Percentiles rank a stretch among this genome's conserved stretches.
Conservation (phyloP, 495 filamentous ascomycete genomes). For the Talaromyces trachyspermus region DNA sequence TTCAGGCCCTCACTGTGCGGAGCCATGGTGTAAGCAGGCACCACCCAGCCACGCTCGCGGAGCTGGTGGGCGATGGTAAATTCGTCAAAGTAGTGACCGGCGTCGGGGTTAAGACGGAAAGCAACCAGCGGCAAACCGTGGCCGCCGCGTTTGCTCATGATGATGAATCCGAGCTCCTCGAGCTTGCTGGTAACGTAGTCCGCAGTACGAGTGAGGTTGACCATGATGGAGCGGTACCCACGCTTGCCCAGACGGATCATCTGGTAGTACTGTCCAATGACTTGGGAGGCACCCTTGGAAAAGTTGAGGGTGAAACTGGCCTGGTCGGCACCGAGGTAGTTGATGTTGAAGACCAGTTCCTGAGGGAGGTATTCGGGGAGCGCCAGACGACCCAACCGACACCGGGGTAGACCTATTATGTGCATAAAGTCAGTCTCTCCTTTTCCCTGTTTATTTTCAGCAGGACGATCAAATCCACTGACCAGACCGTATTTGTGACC, state of each 20-base stretch:
- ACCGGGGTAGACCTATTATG: slow-evolving; percentile 66
- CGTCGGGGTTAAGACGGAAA: slow-evolving; percentile 58
- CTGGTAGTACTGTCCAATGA: slow-evolving; percentile 96
- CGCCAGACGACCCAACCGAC: slow-evolving; percentile 93
- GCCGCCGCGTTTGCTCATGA: slow-evolving; percentile 71
- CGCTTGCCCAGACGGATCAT: slow-evolving; percentile 85
- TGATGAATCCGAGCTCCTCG: slow-evolving; percentile 66
- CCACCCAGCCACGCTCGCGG: slow-evolving; percentile 77
- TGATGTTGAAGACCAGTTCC: slow-evolving; percentile 95
- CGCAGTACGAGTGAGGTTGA: slow-evolving; percentile 73
- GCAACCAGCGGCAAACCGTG: slow-evolving; percentile 79
- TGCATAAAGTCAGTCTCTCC: too few relatives aligned
- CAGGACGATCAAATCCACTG: too few relatives aligned
- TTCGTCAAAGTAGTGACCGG: slow-evolving; percentile 68
- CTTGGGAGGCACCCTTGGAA: slow-evolving; percentile 82
- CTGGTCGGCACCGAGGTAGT: slow-evolving; percentile 90
- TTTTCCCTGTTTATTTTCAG: too few relatives aligned
- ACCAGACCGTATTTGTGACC: slow-evolving; percentile 78
- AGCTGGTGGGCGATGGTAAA: slow-evolving; percentile 76
- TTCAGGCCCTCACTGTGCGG: slow-evolving; percentile 70
- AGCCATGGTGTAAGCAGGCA: slow-evolving; percentile 93
- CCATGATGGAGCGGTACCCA: slow-evolving; percentile 82
- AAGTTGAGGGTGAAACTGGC: slow-evolving; percentile 98
- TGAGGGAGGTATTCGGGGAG: slow-evolving; percentile 74
- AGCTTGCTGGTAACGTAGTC: slow-evolving; percentile 71